Evolutionary conservation across 2,329 filamentous ascomycete species (phyloP).

Genomic region (Grosmannia huntii): DNA sequence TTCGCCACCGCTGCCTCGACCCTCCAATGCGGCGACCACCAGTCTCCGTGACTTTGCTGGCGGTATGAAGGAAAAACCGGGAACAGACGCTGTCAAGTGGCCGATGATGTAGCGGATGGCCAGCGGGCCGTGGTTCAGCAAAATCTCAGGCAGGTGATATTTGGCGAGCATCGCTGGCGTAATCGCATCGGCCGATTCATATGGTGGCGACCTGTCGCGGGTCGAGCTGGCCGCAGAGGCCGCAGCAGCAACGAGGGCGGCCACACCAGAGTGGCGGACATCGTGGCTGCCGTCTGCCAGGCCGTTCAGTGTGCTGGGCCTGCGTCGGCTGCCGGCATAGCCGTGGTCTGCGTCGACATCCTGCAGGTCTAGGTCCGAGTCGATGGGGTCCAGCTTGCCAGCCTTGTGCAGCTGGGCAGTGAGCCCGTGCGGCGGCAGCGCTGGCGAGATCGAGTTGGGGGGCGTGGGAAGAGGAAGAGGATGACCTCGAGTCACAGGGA

Average conservation of each 20-base stretch:
- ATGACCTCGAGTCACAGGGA: slow-evolving; percentile 48
- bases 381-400: slow-evolving; percentile 47
- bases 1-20: slow-evolving; percentile 47
- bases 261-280: neutral
- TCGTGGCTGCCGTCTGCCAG: neutral
- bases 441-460: slow-evolving; percentile 88
- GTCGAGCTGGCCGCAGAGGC: neutral
- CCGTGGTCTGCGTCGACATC: slow-evolving; percentile 43
- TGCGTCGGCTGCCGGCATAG: slow-evolving; percentile 11
- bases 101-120: slow-evolving; percentile 94
- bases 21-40: slow-evolving; percentile 85
- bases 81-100: slow-evolving; percentile 83
- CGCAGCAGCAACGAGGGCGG: slow-evolving; percentile 4
- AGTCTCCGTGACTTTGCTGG: slow-evolving; percentile 81
- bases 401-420: slow-evolving; percentile 53
- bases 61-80: slow-evolving; percentile 80
- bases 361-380: slow-evolving; percentile 79
- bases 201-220: slow-evolving; percentile 31
- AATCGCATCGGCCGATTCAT: slow-evolving; percentile 70
- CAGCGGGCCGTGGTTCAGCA: slow-evolving; percentile 78
- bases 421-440: slow-evolving; percentile 67
- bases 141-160: slow-evolving; percentile 79
- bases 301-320: slow-evolving; percentile 13
- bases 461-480: slow-evolving; percentile 77
- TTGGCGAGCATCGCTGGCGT: slow-evolving; percentile 76